Conservation (phyloP, 2,329 filamentous ascomycete species). For the Colletotrichum nymphaeae region DNA sequence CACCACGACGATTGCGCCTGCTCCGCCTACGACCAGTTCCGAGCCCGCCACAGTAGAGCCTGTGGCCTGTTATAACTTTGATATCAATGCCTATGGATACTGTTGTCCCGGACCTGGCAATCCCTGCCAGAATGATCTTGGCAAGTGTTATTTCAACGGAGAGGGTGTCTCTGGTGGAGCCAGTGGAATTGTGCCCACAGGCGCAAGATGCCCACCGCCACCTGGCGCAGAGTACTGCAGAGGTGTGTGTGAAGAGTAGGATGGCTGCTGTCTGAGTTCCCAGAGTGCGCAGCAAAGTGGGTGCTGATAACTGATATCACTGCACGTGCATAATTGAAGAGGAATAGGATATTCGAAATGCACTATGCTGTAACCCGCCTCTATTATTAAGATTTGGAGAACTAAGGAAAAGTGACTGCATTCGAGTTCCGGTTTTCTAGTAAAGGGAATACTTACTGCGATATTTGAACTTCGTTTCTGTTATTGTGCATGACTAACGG, state of each 20-base stretch:
- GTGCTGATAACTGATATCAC: no score
- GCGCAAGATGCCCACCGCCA: neutral
- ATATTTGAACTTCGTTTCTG: no score
- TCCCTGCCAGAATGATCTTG: neutral
- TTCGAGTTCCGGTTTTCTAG: no score
- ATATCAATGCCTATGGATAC: neutral
- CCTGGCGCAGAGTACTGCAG: neutral
- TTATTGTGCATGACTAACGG: no score
- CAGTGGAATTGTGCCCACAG: neutral
- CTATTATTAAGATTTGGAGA: no score
- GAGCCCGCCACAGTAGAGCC: neutral
- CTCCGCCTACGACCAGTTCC: neutral
- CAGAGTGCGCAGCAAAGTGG: no score
- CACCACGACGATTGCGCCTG: neutral
- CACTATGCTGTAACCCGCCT: no score
- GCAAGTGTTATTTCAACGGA: neutral
- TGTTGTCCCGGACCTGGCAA: neutral
- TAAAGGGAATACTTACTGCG: no score
- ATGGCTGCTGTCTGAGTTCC: no score
- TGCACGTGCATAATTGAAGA: no score
- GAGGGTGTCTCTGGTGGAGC: constrained; percentile 1
- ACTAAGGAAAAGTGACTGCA: no score
- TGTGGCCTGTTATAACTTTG: constrained; percentile 11
- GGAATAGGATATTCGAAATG: no score
- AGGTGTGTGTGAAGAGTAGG: neutral